These are phyloP conservation scores for Chara braunii DNA, from an alignment of 139 green algal species.

Conservation along the genomic window DNA sequence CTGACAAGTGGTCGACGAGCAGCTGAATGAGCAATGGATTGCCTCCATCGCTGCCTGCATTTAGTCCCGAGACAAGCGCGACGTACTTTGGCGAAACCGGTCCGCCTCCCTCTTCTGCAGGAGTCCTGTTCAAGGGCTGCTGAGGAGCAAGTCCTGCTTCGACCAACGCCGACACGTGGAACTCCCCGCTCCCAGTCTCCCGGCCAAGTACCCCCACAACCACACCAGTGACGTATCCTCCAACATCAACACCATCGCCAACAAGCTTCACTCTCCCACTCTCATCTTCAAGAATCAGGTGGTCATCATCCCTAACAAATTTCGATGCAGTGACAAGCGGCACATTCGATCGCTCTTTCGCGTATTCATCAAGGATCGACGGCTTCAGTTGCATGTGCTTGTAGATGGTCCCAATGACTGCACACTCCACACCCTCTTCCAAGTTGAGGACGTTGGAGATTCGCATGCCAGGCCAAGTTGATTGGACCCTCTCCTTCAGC, in stretches of 20 bases:
- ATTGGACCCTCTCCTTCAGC: neutral
- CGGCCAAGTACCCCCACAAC: slow-evolving; percentile 68
- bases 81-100: too few relatives aligned
- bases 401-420: slow-evolving; percentile 85
- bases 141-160: slow-evolving; percentile 23
- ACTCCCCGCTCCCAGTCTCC: slow-evolving; percentile 35
- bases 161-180: slow-evolving; percentile 25
- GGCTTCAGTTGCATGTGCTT: slow-evolving; percentile 96
- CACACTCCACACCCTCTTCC: slow-evolving; percentile 61
- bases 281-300: slow-evolving; percentile 87
- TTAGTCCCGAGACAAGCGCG: slow-evolving; percentile 78
- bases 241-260: slow-evolving; percentile 45
- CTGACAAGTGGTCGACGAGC: slow-evolving; percentile 74
- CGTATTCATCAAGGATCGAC: slow-evolving; percentile 91
- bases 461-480: slow-evolving; percentile 16
- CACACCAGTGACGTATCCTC: slow-evolving; percentile 66
- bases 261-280: slow-evolving; percentile 68
- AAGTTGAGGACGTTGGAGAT: slow-evolving; percentile 68
- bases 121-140: neutral
- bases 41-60: slow-evolving; percentile 55
- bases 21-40: slow-evolving; percentile 46
- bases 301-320: slow-evolving; percentile 69
- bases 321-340: slow-evolving; percentile 26
- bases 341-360: slow-evolving; percentile 49
- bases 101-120: neutral